Evolutionary conservation across 176 grass and related monocot species (phyloP), one percentile per base, ranked within the genome.

Genomic region (Bothriochloa decipiens): DNA sequence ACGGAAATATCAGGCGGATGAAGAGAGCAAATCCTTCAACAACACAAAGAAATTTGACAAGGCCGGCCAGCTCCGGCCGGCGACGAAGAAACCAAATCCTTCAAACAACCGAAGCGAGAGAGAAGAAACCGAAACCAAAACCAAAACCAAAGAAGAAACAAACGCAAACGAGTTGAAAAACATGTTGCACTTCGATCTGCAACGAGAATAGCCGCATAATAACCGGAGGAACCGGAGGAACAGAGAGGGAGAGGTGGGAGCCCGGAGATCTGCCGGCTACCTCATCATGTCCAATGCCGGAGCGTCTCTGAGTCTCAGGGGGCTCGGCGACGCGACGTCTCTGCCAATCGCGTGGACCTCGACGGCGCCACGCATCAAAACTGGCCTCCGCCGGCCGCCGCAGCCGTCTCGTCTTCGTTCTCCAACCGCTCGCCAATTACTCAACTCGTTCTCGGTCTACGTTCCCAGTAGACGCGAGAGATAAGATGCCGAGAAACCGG

Each of bases 221-320:
- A 68, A 86, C 27, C 22, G 82, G n/a, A 86, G 72, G 71, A 90
- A 64, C 58, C 74, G 11, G 10, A 73, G 0, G 79, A 72, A 74
- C 25, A 47, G 58, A 68, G 25, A 32, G 12, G 32, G 7, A 26
- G 65, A 66, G 25, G 32, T 25, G 58, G 62, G 64, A 77, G 43
- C 6, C 26, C 29, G 65, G 64, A 82, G 88, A 91, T 91, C 91
- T 91, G 81, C 69, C 76, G 67, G 50, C 47, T 83, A 97, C 91
- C 89, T 94, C 91, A 97, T 94, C 91, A 94, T 91, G 79, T 94
- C 89, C 87, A 94, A 97, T 93, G 94, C 82, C 65, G 80, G 82
- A 65, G 55, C 63, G 79, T 76, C 62, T 70, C 82, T 87, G 69
- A 79, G 68, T 86, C 72, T 84, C 41, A 49, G 13, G 0, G 68